Evolutionary conservation across 148 eudicot species (phyloP).

Genomic region (Diospyros kaki): DNA sequence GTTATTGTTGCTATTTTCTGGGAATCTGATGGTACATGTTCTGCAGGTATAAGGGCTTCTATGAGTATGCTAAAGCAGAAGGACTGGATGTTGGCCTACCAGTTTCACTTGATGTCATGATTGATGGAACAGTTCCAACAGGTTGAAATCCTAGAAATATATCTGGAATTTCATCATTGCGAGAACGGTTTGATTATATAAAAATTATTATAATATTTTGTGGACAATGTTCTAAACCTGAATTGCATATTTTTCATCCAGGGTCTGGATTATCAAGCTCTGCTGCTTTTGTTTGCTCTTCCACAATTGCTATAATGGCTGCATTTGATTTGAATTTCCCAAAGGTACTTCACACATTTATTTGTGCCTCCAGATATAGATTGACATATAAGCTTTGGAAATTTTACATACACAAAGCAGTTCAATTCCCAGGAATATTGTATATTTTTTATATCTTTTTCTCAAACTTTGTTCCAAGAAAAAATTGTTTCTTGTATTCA

Average conservation of each 20-base stretch:
- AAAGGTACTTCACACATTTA: slow-evolving; percentile 41
- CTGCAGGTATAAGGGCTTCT: slow-evolving; percentile 80
- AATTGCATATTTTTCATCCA: slow-evolving; percentile 21
- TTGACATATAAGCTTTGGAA: too few relatives aligned
- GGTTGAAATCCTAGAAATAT: slow-evolving; percentile 29
- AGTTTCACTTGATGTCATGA: slow-evolving; percentile 81
- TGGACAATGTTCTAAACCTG: background rate
- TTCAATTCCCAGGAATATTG: too few relatives aligned
- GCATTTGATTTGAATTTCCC: slow-evolving; percentile 66
- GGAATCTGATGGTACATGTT: slow-evolving; percentile 14
- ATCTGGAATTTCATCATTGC: background rate
- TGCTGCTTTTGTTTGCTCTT: slow-evolving; percentile 94
- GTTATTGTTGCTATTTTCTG: background rate
- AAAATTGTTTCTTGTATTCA: too few relatives aligned
- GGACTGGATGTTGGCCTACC: slow-evolving; percentile 70
- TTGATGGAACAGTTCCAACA: slow-evolving; percentile 96
- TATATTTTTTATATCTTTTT: too few relatives aligned
- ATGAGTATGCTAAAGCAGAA: slow-evolving; percentile 74
- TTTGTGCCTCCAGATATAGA: too few relatives aligned
- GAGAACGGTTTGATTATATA: too few relatives aligned
- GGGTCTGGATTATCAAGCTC: slow-evolving; percentile 98
- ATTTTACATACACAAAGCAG: too few relatives aligned
- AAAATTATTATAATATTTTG: background rate
- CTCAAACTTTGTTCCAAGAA: too few relatives aligned
- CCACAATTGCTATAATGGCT: slow-evolving; percentile 93